phyloP scores from a whole-genome alignment of 331 rosid species.

The Spiraea crenata region DNA sequence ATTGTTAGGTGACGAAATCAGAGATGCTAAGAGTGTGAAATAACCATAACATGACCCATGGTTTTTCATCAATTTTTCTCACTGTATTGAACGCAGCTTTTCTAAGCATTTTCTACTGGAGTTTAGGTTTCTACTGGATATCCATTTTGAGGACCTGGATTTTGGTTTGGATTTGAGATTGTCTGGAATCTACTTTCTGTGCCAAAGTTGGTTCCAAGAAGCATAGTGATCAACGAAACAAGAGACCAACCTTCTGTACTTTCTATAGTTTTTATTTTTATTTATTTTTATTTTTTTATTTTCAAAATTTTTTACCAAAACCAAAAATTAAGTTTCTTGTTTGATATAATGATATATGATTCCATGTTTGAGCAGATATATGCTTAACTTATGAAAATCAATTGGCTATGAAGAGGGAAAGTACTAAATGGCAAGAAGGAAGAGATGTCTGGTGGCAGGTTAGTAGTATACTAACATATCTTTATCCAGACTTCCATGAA shows the following conservation, averaged over 20 bases:
- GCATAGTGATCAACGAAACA: background rate
- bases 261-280: too few species aligned
- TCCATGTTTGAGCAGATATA: slow-evolving; percentile 40
- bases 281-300: too few species aligned
- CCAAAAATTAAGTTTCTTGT: background rate
- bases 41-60: slow-evolving; percentile 4
- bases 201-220: background rate
- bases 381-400: slow-evolving; percentile 75
- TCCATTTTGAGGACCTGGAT: background rate
- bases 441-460: slow-evolving; percentile 99
- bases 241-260: background rate
- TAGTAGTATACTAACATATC: slow-evolving; percentile 22
- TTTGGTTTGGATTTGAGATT: slow-evolving; percentile 12
- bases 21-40: background rate
- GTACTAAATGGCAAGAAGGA: slow-evolving; percentile 75
- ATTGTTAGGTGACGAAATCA: slow-evolving; percentile 6
- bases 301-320: background rate
- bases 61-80: slow-evolving; percentile 6
- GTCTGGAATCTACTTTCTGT: slow-evolving; percentile 13
- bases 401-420: slow-evolving; percentile 58
- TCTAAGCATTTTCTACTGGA: slow-evolving; percentile 9
- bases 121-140: slow-evolving; percentile 10
- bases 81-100: slow-evolving; percentile 5
- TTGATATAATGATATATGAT: slow-evolving; percentile 13
- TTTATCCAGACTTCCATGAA: slow-evolving; percentile 11